Evolutionary conservation across 225 moss, liverwort and hornwort species (phyloP).

Genomic region (Physcomitrellopsis africana): DNA sequence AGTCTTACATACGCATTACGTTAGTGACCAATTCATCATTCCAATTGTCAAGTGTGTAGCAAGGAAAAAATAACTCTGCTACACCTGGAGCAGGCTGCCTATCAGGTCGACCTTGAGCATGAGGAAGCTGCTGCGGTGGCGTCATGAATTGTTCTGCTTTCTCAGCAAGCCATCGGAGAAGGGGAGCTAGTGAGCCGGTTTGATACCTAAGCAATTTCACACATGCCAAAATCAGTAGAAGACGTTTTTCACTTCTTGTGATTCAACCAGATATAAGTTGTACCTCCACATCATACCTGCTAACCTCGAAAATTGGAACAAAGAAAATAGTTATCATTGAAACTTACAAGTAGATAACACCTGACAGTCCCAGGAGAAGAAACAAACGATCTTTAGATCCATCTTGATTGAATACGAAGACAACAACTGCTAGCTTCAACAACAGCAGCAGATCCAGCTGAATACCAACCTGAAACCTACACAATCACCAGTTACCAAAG

Average conservation of each 20-base stretch:
- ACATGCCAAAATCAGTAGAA: constrained; percentile 22
- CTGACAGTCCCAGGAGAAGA: constrained; percentile 77
- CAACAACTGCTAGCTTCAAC: constrained; percentile 93
- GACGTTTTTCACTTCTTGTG: not conserved
- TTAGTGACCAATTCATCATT: constrained; percentile 16
- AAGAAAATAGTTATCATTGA: not conserved
- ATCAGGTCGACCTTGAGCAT: constrained; percentile 22
- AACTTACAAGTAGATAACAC: constrained; percentile 89
- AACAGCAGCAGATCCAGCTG: constrained; percentile 94
- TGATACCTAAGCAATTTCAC: constrained; percentile 69
- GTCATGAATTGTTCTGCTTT: constrained; percentile 91
- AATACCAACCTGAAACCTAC: constrained; percentile 94
- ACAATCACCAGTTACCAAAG: constrained; percentile 36
- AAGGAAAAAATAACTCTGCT: constrained; percentile 9
- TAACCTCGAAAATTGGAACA: constrained; percentile 18
- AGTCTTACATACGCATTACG: not conserved
- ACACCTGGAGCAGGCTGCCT: constrained; percentile 51
- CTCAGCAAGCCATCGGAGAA: constrained; percentile 83
- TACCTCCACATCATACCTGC: constrained; percentile 13
- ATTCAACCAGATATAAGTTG: not conserved
- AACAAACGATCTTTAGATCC: constrained; percentile 90
- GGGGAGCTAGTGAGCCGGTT: constrained; percentile 86
- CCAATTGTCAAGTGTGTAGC: constrained; percentile 5
- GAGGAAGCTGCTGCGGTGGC: constrained; percentile 70
- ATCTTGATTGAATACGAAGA: constrained; percentile 97